A percentile compares a stretch with the other conserved stretches of the same genome.
These are phyloP conservation scores for Globisporangium ultimum DNA, from an alignment of 352 stramenopile species.

Conservation along the genomic window DNA sequence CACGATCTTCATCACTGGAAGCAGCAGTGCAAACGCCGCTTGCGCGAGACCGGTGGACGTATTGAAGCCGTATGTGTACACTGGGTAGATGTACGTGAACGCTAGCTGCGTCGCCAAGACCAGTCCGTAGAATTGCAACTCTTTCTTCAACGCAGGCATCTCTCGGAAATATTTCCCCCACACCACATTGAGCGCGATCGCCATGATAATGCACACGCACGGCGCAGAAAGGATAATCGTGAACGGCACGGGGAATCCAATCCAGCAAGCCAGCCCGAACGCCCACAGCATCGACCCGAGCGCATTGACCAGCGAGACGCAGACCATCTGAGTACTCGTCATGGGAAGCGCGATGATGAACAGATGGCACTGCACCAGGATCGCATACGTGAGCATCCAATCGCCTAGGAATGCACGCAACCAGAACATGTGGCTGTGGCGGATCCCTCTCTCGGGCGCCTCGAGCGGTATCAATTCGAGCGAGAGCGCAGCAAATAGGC, in stretches of 20 bases:
- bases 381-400: background rate
- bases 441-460: background rate
- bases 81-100: background rate
- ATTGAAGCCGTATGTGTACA: slow-evolving; percentile 1
- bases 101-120: background rate
- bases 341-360: background rate
- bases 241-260: background rate
- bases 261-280: background rate
- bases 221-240: background rate
- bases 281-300: background rate
- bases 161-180: background rate
- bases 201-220: background rate
- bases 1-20: slow-evolving; percentile 2
- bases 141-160: background rate
- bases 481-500: background rate
- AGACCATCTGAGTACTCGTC: background rate
- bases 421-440: background rate
- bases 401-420: background rate
- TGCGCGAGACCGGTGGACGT: background rate
- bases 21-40: background rate
- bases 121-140: background rate
- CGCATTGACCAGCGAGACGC: background rate
- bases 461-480: slow-evolving; percentile 4
- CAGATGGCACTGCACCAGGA: background rate
- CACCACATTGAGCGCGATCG: background rate